Evolutionary conservation across 768 basidiomycete genomes (phyloP).

Genomic region (Mycena venus): DNA sequence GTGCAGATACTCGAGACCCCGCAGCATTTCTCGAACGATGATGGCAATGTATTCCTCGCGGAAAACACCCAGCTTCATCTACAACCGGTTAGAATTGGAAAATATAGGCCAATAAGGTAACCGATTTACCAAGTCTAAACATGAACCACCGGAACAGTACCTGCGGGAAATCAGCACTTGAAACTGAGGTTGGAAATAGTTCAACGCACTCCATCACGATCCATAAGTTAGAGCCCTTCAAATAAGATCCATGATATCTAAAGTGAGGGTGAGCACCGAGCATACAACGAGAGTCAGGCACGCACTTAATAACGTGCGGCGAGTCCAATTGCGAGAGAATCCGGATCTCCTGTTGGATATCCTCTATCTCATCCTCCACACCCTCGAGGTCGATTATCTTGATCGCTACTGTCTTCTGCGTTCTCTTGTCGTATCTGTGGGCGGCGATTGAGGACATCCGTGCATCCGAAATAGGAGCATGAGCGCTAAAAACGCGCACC

Average conservation of each 20-base stretch:
- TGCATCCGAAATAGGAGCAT: conserved; percentile 23
- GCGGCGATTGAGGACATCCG: conserved; percentile 1
- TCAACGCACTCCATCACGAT: conserved; percentile 94
- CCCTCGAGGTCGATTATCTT: conserved; percentile 99
- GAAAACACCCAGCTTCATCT: conserved; percentile 99
- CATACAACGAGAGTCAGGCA: conserved; percentile 34
- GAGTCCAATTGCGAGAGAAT: conserved; percentile 97
- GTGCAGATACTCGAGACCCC: conserved; percentile 95
- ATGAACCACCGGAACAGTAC: conserved; percentile 98
- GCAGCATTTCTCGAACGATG: conserved; percentile 91
- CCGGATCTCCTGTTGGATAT: conserved; percentile 99
- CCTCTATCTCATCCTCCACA: conserved; percentile 99
- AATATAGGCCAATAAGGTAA: conserved; percentile 21
- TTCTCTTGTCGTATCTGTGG: conserved; percentile 93
- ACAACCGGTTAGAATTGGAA: conserved; percentile 28
- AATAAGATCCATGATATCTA: conserved; percentile 94
- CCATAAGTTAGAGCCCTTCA: conserved; percentile 98
- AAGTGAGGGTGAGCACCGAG: conserved; percentile 27
- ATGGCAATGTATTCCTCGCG: conserved; percentile 99
- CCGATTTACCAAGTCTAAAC: conserved; percentile 88
- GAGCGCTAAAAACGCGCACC: conserved; percentile 61
- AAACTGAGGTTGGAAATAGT: neutral
- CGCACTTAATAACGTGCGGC: conserved; percentile 94
- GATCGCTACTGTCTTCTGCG: conserved; percentile 97
- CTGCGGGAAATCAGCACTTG: conserved; percentile 51